Evolutionary conservation across 169 alveolate genomes (phyloP).

Genomic region (Eimeria maxima): DNA sequence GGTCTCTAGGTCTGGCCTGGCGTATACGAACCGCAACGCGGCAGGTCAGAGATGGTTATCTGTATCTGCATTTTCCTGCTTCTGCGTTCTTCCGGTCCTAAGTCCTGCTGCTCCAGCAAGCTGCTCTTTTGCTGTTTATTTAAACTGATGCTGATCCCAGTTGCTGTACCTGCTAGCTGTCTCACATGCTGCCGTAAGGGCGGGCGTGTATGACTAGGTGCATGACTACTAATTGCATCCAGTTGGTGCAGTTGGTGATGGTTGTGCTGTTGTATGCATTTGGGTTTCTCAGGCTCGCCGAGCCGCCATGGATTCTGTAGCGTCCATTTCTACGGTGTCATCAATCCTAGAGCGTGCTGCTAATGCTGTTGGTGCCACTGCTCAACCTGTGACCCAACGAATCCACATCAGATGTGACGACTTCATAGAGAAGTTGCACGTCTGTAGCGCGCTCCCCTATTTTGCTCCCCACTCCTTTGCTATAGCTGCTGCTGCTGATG

Average conservation of each 20-base stretch:
- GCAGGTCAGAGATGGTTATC: slow-evolving; percentile 21
- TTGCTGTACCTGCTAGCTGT: not conserved
- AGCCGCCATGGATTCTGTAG: slow-evolving; percentile 42
- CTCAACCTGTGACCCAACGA: not conserved
- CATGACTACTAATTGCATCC: not conserved
- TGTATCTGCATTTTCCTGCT: not conserved
- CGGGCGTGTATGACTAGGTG: not conserved
- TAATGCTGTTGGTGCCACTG: slow-evolving; percentile 23
- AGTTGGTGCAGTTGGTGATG: not conserved
- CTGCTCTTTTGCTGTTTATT: not conserved
- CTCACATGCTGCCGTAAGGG: not conserved
- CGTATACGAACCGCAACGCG: slow-evolving; percentile 44
- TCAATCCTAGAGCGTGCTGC: slow-evolving; percentile 20
- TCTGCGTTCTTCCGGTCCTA: not conserved
- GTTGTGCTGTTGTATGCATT: not conserved
- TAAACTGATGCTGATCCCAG: not conserved
- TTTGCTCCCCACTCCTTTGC: not conserved
- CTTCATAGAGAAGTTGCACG: not conserved
- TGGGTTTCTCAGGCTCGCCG: slow-evolving; percentile 48
- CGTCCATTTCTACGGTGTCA: slow-evolving; percentile 1
- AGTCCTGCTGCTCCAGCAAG: not conserved
- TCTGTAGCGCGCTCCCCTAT: not conserved
- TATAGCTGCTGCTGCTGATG: not conserved
- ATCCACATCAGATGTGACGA: not conserved
- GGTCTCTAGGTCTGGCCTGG: slow-evolving; percentile 61